Base-by-base conservation (phyloP, 768 basidiomycete genomes). In the Galerina sulciceps region DNA sequence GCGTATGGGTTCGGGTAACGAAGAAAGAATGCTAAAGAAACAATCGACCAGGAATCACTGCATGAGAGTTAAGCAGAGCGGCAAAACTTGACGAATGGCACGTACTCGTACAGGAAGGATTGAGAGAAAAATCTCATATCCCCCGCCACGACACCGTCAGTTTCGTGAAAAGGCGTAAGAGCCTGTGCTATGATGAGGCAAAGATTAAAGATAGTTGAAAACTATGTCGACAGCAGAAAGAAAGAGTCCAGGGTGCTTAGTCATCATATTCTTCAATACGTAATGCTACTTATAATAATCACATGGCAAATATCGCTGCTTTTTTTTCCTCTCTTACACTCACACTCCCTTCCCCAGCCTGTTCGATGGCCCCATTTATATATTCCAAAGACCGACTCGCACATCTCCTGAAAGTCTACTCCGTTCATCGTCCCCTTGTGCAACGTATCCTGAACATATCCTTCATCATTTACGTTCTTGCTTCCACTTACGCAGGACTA, bases 1-100 rank as follows among this genome's bases (percentile, higher is more conserved):
- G 96, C 93, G 68, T 93, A 94, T 48, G 96, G 94, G 71, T 97
- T 98, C 3, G 96, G 96, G 75, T 97, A 99, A 62, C 96, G 90
- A 58, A 97, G 79, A 71, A 96, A 96, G 80, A 91, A 97, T 11
- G 96, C 96, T 62, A 96, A 81, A 17, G 96, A 87, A 58, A 96
- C 92, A 65, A 92, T 96, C 57, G 92, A 82, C 87, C 96, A 94
- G 73, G 94, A 86, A 85, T 97, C 93, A 81, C 94, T 95, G 66
- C 14, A 60, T 49, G 14, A 58, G 44, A 57, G 34, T 17, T 41
- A 43, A 62, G 48, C 48, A 51, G 36, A 31, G 22, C 8, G 34
- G 23, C 23, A 55, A 47, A 23, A 6, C 36, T 17, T 17, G 35
- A n/a, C 18, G 35, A n/a, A 26, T n/a, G 44, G n/a, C 13, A 11